A percentile compares a stretch with the other conserved stretches of the same genome.
Evolutionary conservation across 805 yeast species (phyloP).

Genomic region (Candida vartiovaarae): DNA sequence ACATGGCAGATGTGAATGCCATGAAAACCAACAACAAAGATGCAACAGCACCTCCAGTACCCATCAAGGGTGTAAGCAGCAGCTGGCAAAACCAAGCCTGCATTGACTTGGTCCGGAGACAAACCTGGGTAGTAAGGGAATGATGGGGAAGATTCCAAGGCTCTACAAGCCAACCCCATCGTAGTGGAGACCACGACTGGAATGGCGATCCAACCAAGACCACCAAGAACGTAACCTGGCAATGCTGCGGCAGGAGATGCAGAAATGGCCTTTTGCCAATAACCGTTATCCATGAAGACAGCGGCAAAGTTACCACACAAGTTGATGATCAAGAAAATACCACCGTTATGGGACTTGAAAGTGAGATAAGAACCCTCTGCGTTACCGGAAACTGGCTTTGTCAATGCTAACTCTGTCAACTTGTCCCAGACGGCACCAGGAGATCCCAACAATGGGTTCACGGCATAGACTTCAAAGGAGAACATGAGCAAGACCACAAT

Average conservation of each 20-base stretch:
- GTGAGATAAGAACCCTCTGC: constrained; percentile 85
- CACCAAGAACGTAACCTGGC: constrained; percentile 85
- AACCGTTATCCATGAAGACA: constrained; percentile 80
- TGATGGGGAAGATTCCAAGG: constrained; percentile 57
- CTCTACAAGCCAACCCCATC: constrained; percentile 79
- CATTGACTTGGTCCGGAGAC: constrained; percentile 60
- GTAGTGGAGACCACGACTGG: constrained; percentile 80
- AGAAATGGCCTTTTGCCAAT: constrained; percentile 86
- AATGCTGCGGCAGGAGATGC: constrained; percentile 77
- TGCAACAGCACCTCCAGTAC: constrained; percentile 85
- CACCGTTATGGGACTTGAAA: constrained; percentile 79
- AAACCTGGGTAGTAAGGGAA: constrained; percentile 81
- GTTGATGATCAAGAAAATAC: constrained; percentile 83
- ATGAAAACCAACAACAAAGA: constrained; percentile 73
- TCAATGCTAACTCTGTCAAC: constrained; percentile 51
- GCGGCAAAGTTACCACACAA: constrained; percentile 88
- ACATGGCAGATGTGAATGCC: constrained; percentile 91
- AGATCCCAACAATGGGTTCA: constrained; percentile 65
- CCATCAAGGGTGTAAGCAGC: constrained; percentile 76
- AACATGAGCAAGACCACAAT: constrained; percentile 73
- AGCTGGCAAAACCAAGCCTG: constrained; percentile 66
- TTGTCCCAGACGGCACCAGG: constrained; percentile 76
- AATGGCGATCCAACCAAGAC: constrained; percentile 86
- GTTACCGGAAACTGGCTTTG: constrained; percentile 69
- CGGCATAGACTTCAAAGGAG: constrained; percentile 72